Evolutionary conservation across 2,329 filamentous ascomycete species (phyloP).

Genomic region (Aspergillus brunneoviolaceus): DNA sequence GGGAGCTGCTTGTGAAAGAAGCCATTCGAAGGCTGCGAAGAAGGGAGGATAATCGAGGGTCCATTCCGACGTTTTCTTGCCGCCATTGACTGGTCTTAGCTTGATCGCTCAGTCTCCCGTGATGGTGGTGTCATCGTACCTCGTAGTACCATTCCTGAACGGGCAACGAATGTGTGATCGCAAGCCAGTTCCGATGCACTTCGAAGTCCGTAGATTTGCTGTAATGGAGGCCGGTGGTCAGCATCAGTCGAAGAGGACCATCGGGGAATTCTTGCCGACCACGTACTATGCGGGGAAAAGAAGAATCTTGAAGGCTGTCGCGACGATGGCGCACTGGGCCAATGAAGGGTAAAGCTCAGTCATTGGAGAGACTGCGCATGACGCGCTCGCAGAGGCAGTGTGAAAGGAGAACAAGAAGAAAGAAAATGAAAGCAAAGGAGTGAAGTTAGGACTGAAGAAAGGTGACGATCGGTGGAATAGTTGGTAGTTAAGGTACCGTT

Average conservation of each 20-base stretch:
- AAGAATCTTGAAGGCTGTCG: slow-evolving; percentile 85
- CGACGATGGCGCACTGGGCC: slow-evolving; percentile 80
- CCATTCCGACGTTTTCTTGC: slow-evolving; percentile 91
- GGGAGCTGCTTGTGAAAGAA: slow-evolving; percentile 75
- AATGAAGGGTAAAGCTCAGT: slow-evolving; percentile 82
- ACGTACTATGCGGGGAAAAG: slow-evolving; percentile 92
- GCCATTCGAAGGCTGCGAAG: slow-evolving; percentile 96
- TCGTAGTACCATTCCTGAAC: slow-evolving; percentile 93
- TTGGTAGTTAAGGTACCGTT: too few relatives aligned
- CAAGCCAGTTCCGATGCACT: slow-evolving; percentile 98
- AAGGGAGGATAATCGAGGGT: slow-evolving; percentile 98
- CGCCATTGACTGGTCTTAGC: slow-evolving; percentile 7
- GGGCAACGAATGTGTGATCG: slow-evolving; percentile 86
- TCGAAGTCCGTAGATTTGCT: slow-evolving; percentile 99
- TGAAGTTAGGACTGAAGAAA: slow-evolving; percentile 3
- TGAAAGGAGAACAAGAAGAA: background rate
- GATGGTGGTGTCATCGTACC: slow-evolving; percentile 41
- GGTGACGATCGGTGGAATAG: background rate
- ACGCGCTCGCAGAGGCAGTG: slow-evolving; percentile 13
- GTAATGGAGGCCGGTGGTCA: slow-evolving; percentile 15
- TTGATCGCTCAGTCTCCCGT: background rate
- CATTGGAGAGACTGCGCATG: slow-evolving; percentile 54
- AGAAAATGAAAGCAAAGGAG: slow-evolving; percentile 1
- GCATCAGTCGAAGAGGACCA: slow-evolving; percentile 5
- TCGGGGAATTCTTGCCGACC: slow-evolving; percentile 1